phyloP scores from a whole-genome alignment of 1,139 yeast genomes.

The Protomyces inundatus region DNA sequence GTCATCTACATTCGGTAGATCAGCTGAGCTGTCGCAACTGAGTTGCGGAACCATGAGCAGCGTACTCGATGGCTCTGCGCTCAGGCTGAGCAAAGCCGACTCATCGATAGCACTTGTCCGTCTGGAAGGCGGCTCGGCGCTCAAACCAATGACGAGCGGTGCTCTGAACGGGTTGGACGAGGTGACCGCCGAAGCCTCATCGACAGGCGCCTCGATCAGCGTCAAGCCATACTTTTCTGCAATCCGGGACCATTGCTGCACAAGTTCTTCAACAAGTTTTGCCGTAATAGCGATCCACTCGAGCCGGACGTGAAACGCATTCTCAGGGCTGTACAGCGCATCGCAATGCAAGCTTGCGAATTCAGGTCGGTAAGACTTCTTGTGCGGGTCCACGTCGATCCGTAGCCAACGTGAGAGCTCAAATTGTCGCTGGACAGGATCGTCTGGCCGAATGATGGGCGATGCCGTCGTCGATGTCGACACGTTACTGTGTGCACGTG shows the following conservation, averaged over 20 bases:
- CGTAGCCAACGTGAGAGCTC: slow-evolving; percentile 51
- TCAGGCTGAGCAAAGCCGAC: not conserved
- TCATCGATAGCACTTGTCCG: slow-evolving; percentile 31
- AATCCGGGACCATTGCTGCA: slow-evolving; percentile 70
- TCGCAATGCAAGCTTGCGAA: slow-evolving; percentile 80
- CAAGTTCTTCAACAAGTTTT: slow-evolving; percentile 80
- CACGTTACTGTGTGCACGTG: slow-evolving; percentile 14
- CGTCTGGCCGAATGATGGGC: not conserved
- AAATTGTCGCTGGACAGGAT: not conserved
- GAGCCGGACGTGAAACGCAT: slow-evolving; percentile 81
- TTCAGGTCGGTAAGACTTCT: slow-evolving; percentile 72
- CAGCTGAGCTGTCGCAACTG: not conserved
- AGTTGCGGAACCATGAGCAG: not conserved
- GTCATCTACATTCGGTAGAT: not conserved
- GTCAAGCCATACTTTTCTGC: slow-evolving; percentile 83
- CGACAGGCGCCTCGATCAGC: slow-evolving; percentile 90
- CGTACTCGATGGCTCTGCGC: not conserved
- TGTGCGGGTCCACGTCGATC: slow-evolving; percentile 70
- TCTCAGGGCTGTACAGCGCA: slow-evolving; percentile 67
- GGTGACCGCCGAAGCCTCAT: slow-evolving; percentile 74
- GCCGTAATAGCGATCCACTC: slow-evolving; percentile 94
- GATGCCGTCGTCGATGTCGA: slow-evolving; percentile 4
- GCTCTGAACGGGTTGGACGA: slow-evolving; percentile 81
- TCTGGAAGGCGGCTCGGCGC: slow-evolving; percentile 56
- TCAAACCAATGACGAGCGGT: slow-evolving; percentile 60